These are phyloP conservation scores for Populus deltoides DNA, from an alignment of 345 rosid species.

Conservation along the genomic window DNA sequence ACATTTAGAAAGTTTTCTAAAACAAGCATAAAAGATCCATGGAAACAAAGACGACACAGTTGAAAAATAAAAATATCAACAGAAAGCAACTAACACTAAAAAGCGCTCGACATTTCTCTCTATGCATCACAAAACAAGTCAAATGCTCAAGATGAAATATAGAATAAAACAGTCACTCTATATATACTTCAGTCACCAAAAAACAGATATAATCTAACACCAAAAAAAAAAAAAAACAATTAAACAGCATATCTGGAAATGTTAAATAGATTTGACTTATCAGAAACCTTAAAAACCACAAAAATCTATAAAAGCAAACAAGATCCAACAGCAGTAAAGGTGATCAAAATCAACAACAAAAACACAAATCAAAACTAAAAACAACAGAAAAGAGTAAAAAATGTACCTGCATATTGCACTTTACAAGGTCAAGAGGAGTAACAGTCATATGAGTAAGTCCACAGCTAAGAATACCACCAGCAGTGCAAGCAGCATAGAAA, in stretches of 20 bases:
- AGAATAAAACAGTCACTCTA: background rate
- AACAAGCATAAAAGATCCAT: no score
- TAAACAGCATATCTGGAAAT: background rate
- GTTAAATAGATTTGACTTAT: background rate
- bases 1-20: no score
- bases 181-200: background rate
- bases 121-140: no score
- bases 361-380: background rate
- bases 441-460: constrained; percentile 93
- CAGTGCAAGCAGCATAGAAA: constrained; percentile 85
- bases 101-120: no score
- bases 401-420: constrained; percentile 98
- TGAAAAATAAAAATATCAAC: no score
- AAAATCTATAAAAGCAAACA: background rate
- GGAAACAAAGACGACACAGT: no score
- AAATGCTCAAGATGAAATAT: background rate
- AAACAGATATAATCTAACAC: background rate
- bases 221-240: background rate
- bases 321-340: background rate
- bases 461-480: constrained; percentile 89
- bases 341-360: background rate
- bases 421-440: constrained; percentile 99
- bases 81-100: no score
- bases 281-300: background rate
- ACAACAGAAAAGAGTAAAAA: background rate